Percentiles rank a stretch among this genome's conserved stretches.
Conservation (phyloP, 1,139 yeast species). For the Pneumocystis sp. region DNA sequence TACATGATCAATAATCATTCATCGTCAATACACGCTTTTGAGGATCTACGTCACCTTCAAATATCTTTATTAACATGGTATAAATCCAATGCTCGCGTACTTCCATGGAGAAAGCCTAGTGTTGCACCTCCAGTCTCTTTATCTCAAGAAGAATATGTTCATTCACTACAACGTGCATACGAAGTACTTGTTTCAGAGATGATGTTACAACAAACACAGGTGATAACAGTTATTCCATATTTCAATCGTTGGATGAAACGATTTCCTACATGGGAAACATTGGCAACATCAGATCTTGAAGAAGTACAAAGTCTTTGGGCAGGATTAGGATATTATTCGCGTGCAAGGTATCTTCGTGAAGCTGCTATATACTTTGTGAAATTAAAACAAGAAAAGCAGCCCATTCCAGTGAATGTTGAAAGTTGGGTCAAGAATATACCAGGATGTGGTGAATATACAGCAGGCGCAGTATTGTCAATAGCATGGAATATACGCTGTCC, state of each 20-base stretch:
- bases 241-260: slow-evolving; percentile 9
- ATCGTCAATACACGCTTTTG: neutral
- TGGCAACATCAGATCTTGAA: slow-evolving; percentile 8
- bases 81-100: slow-evolving; percentile 4
- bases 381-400: neutral
- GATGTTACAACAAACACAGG: slow-evolving; percentile 13
- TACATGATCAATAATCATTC: neutral
- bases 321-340: slow-evolving; percentile 12
- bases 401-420: slow-evolving; percentile 8
- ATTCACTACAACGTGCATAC: slow-evolving; percentile 8
- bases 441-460: slow-evolving; percentile 13
- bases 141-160: neutral
- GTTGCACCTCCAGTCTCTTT: neutral
- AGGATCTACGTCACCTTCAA: neutral
- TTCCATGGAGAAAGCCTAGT: slow-evolving; percentile 11
- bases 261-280: slow-evolving; percentile 8
- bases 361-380: slow-evolving; percentile 9
- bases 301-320: slow-evolving; percentile 12
- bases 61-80: slow-evolving; percentile 7
- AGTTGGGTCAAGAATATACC: slow-evolving; percentile 11
- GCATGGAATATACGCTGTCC: slow-evolving; percentile 10
- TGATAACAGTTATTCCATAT: slow-evolving; percentile 11
- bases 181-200: slow-evolving; percentile 11
- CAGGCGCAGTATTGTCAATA: slow-evolving; percentile 12
- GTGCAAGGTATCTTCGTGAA: slow-evolving; percentile 9